A percentile compares a stretch with the other conserved stretches of the same genome.
These are phyloP conservation scores for Neurospora terricola DNA, from an alignment of 495 filamentous ascomycete species.

Conservation along the genomic window DNA sequence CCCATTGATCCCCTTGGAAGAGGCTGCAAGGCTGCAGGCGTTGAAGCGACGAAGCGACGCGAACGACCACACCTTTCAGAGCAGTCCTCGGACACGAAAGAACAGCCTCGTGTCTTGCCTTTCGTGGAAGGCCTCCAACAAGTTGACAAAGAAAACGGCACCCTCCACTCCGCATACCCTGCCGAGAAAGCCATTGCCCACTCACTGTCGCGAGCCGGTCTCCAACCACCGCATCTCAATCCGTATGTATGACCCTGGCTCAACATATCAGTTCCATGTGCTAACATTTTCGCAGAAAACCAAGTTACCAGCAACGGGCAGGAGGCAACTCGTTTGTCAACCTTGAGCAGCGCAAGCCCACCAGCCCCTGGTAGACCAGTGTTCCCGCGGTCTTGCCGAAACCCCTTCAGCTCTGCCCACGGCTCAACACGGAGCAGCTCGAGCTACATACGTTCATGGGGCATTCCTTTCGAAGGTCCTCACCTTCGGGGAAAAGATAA, in stretches of 20 bases:
- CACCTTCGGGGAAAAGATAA: conserved; percentile 3
- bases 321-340: neutral
- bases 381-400: conserved; percentile 8
- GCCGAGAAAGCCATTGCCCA: conserved; percentile 8
- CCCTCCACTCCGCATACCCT: conserved; percentile 7
- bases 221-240: neutral
- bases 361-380: neutral
- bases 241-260: neutral
- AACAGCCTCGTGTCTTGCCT: conserved; percentile 11
- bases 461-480: neutral
- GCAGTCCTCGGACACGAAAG: conserved; percentile 8
- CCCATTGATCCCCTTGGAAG: conserved; percentile 15
- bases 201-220: conserved; percentile 4
- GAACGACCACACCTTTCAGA: conserved; percentile 13
- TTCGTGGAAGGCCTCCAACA: neutral
- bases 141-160: conserved; percentile 9
- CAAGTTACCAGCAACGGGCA: neutral
- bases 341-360: conserved; percentile 2
- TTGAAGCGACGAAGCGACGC: conserved; percentile 8
- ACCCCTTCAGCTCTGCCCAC: conserved; percentile 8
- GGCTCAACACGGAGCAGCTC: conserved; percentile 3
- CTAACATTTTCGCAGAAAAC: neutral
- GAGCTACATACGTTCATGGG: neutral
- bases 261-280: neutral
- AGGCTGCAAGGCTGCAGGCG: conserved; percentile 17